These are phyloP conservation scores for Linum lewisii DNA, from an alignment of 345 rosid species.

Conservation along the genomic window DNA sequence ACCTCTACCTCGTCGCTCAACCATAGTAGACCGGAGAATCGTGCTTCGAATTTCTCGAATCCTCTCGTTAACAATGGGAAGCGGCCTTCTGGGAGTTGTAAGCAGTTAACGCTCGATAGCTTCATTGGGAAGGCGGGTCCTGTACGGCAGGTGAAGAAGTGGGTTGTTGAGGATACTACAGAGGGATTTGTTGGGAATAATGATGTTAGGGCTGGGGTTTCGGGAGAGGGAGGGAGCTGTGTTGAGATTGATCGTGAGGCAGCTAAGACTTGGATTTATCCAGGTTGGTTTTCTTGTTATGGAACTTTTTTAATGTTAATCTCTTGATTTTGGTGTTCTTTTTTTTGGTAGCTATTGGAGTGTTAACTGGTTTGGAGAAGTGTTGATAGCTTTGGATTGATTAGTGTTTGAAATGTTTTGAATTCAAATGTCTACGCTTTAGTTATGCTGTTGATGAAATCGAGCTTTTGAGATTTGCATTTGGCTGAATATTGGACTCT, in stretches of 20 bases:
- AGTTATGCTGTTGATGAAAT: too few relatives aligned
- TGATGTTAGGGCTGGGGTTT: background rate
- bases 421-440: too few relatives aligned
- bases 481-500: background rate
- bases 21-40: background rate
- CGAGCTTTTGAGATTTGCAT: background rate
- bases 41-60: background rate
- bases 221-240: slow-evolving; percentile 18
- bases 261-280: slow-evolving; percentile 83
- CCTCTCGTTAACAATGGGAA: slow-evolving; percentile 6
- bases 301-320: background rate
- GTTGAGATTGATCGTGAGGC: slow-evolving; percentile 60
- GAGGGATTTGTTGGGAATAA: slow-evolving; percentile 8
- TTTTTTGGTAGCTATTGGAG: too few relatives aligned
- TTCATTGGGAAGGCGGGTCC: slow-evolving; percentile 33
- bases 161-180: slow-evolving; percentile 12
- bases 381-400: too few relatives aligned
- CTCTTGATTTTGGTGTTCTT: too few relatives aligned
- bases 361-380: too few relatives aligned
- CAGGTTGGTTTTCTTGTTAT: slow-evolving; percentile 31
- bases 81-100: slow-evolving; percentile 19
- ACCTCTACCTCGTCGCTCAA: slow-evolving; percentile 19
- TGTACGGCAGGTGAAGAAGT: slow-evolving; percentile 9
- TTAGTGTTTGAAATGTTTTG: too few relatives aligned
- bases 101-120: slow-evolving; percentile 66